Evolutionary conservation across 202 grass and related monocot genomes (phyloP), one percentile per base, ranked within the genome.

Genomic region (Elaeis oleifera): DNA sequence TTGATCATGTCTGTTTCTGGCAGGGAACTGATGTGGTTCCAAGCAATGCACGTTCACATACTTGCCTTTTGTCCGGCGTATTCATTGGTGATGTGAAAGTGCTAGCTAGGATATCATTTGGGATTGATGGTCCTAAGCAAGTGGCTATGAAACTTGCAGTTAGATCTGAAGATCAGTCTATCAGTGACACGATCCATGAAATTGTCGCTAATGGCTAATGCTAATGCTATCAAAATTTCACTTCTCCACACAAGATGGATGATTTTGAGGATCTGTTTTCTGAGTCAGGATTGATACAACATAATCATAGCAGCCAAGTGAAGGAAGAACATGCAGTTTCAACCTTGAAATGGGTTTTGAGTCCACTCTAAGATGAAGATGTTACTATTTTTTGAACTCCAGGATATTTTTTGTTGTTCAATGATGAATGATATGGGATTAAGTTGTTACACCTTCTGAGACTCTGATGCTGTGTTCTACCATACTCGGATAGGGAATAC

Each of bases 61-160:
- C 94, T 53, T 97, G 94, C 54, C 77, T 97, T 17, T 82, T 97
- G 7, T 97, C 88, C 1, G 94, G 94, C 6, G 66, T 89, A 51
- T 99, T 84, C 27, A 64, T 89, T 2, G 94, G 94, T 23, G 86
- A 89, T 15, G 85, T 84, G 5, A 94, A 99, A 72, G 82, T 99
- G 22, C 62, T 99, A 29, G 94, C 84, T 53, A 81, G 88, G 59
- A 63, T 99, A 1, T 89, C 94, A 64, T 99, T 99, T 18, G 94
- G 94, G 44, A 79, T 99, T 44, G 91, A 83, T 26, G 83, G 82
- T 31, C 83, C 94, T n/a, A 99, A 92, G 80, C 88, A 99, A 72
- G 94, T 99, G 19, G 94, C 94, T 26, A 99, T 99, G 94, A 94
- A 99, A 75, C 73, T 99, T 51, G 88, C 88, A 5, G 94, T 99